Evolutionary conservation across 1,139 yeast genomes (phyloP).

Genomic region (Candida glucosophila): DNA sequence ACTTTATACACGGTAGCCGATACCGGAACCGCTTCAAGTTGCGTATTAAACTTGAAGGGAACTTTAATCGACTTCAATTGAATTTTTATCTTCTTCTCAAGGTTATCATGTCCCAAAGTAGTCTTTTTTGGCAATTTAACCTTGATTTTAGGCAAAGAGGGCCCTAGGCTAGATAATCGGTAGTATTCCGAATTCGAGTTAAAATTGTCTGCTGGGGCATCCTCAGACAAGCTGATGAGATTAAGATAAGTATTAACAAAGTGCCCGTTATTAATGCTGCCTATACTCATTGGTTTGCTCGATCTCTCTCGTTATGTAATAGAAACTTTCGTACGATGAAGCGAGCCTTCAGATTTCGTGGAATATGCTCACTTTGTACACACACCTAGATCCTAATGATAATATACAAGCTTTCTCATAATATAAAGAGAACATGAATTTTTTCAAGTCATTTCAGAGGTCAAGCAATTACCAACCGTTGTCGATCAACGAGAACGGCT

Average conservation of each 20-base stretch:
- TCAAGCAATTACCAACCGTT: constrained; percentile 22
- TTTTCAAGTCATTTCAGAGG: constrained; percentile 25
- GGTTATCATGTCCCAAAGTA: constrained; percentile 1
- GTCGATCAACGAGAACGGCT: constrained; percentile 24
- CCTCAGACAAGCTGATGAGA: constrained; percentile 20
- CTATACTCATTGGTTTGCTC: neutral
- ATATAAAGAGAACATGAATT: no score
- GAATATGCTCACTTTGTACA: no score
- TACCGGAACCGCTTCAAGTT: constrained; percentile 14
- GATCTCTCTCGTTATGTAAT: neutral
- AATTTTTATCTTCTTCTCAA: constrained; percentile 8
- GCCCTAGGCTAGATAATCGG: constrained; percentile 29
- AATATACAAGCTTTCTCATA: no score
- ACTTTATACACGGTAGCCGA: constrained; percentile 25
- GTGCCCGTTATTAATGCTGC: constrained; percentile 9
- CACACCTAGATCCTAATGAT: no score
- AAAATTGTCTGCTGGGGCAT: constrained; percentile 18
- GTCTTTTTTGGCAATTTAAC: constrained; percentile 24
- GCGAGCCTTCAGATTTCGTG: neutral
- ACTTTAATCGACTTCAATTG: constrained; percentile 37
- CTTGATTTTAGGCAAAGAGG: constrained; percentile 27
- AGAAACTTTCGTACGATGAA: neutral
- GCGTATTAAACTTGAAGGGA: constrained; percentile 29
- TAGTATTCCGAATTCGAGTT: constrained; percentile 24
- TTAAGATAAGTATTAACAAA: constrained; percentile 29